Evolutionary conservation across 805 yeast species (phyloP), one percentile per base, ranked within the genome.

Genomic region (Wickerhamiella lipophila): DNA sequence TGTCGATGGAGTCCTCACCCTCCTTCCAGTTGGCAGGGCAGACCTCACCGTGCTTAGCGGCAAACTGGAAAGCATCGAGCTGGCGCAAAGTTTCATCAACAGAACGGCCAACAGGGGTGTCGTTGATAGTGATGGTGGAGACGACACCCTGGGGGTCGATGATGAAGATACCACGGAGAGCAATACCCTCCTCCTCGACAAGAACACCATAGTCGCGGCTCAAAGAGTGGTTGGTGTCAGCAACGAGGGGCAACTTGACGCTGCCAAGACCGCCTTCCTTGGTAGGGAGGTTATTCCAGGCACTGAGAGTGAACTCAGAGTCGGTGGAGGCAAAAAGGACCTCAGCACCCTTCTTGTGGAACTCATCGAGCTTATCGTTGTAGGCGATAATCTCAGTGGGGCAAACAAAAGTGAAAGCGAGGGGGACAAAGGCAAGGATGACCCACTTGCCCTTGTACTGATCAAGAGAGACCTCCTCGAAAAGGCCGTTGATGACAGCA

Each of bases 21-120:
- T 84, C 81, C 56, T 80, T 78, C 97, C 97, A 88, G 92, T 89
- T 89, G 68, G 96, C 95, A 64, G 97, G 97, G 75, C 96, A 87
- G 59, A 89, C 97, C 74, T 89, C 95, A 75, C 97, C 97, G 79
- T 89, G 75, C 75, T 84, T 82, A 72, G 87, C 96, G 63, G 95
- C 83, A 86, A 92, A 89, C 76, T 88, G 95, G 95, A 89, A 89
- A 61, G 95, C 97, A 69, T 88, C 96, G 57, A 88, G 78, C 68
- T 89, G 79, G 82, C 97, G 87, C 68, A 84, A 76, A 59, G 96
- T 82, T 78, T 88, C 97, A 58, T 87, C 96, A 60, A 88, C 97
- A 65, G 83, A 82, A 79, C 97, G 85, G 69, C 97, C 97, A 60
- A 88, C 97, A 69, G 97, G 96, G 70, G 87, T 81, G 71, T 88